Percentiles rank a stretch among this genome's conserved stretches.
These are phyloP conservation scores for Hypoxylon sp. DNA, from an alignment of 2,329 filamentous ascomycete species.

Conservation along the genomic window DNA sequence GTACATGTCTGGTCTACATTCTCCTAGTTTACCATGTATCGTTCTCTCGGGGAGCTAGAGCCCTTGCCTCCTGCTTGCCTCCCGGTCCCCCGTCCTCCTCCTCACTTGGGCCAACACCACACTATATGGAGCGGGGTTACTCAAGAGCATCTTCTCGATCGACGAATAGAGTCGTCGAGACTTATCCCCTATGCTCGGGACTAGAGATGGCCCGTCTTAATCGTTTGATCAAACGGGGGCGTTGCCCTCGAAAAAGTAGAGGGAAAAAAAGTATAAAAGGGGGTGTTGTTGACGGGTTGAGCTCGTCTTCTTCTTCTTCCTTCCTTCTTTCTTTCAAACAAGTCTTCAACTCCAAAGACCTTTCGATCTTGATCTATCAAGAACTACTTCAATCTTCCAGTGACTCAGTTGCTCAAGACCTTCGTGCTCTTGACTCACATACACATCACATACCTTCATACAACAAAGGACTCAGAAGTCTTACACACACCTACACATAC, in stretches of 20 bases:
- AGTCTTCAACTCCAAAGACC: constrained; percentile 46
- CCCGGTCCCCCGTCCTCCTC: constrained; percentile 49
- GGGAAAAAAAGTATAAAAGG: constrained; percentile 75
- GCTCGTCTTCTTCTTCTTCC: constrained; percentile 66
- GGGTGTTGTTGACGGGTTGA: constrained; percentile 63
- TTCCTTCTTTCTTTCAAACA: constrained; percentile 60
- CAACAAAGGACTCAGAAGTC: constrained; percentile 49
- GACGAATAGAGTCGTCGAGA: constrained; percentile 53
- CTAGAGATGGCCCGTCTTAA: constrained; percentile 51
- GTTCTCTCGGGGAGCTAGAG: constrained; percentile 27
- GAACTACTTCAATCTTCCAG: constrained; percentile 37
- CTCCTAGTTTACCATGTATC: constrained; percentile 19
- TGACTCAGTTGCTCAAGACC: constrained; percentile 40
- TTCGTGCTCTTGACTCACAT: constrained; percentile 47
- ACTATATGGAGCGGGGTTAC: constrained; percentile 58
- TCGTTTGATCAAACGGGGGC: constrained; percentile 38
- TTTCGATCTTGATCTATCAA: constrained; percentile 42
- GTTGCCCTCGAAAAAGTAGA: constrained; percentile 29
- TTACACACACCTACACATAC: constrained; percentile 43
- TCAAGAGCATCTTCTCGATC: constrained; percentile 44
- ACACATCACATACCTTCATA: constrained; percentile 44
- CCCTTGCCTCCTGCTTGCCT: constrained; percentile 40
- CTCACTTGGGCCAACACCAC: constrained; percentile 38
- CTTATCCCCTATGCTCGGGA: constrained; percentile 46
- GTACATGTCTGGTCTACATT: constrained; percentile 21